Conservation (phyloP, 2,329 filamentous ascomycete species). For the Monosporascus sp. region DNA sequence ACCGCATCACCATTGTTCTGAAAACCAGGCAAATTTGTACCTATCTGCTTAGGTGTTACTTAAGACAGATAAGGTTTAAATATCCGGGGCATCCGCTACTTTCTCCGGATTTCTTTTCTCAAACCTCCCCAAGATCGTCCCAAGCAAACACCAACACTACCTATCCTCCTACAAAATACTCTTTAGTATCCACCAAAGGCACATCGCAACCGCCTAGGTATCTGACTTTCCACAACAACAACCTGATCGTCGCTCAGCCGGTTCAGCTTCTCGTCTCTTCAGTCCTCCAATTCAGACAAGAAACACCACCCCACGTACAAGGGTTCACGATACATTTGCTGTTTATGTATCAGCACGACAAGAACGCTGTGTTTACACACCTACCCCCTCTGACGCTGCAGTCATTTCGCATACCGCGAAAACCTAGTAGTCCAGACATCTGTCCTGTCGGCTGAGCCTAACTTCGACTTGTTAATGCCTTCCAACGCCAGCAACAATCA, state of each 20-base stretch:
- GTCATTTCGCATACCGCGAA: slow-evolving; percentile 92
- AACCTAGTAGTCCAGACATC: slow-evolving; percentile 84
- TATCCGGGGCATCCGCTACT: not conserved
- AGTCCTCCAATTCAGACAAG: slow-evolving; percentile 5
- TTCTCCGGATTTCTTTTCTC: not conserved
- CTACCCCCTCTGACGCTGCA: slow-evolving; percentile 92
- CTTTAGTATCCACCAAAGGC: not conserved
- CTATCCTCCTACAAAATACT: not conserved
- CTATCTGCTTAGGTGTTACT: not conserved
- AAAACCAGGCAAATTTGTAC: not conserved
- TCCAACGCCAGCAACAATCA: slow-evolving; percentile 42
- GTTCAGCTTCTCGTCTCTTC: slow-evolving; percentile 7
- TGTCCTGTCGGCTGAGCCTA: slow-evolving; percentile 83
- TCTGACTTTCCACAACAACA: not conserved
- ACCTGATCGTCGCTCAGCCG: slow-evolving; percentile 10
- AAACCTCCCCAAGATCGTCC: not conserved
- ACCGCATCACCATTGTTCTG: not conserved
- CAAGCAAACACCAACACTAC: not conserved
- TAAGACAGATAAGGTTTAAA: not conserved
- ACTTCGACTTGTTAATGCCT: slow-evolving; percentile 47
- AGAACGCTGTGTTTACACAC: slow-evolving; percentile 87
- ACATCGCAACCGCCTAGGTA: not conserved
- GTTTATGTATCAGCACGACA: slow-evolving; percentile 99
- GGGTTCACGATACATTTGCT: slow-evolving; percentile 40
- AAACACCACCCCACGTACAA: slow-evolving; percentile 23